Evolutionary conservation across 2,329 filamentous ascomycete genomes (phyloP).

Genomic region (Zalaria sp.): DNA sequence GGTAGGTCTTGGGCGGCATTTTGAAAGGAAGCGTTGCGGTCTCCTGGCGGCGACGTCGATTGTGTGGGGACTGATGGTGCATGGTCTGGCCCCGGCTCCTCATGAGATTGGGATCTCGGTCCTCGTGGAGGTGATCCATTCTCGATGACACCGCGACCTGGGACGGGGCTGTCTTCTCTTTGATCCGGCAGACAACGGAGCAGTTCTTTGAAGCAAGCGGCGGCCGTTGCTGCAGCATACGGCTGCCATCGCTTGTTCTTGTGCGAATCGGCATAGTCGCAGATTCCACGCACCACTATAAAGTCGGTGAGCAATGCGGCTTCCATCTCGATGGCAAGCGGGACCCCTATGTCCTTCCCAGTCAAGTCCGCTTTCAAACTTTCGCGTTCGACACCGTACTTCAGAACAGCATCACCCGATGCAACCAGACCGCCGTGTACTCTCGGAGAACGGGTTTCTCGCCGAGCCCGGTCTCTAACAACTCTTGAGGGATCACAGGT

Average conservation of each 20-base stretch:
- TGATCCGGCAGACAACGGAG: constrained; percentile 1
- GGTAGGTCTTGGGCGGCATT: too few species aligned
- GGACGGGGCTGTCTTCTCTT: too few species aligned
- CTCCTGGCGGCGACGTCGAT: too few species aligned
- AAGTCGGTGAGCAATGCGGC: constrained; percentile 13
- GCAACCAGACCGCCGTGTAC: constrained; percentile 4
- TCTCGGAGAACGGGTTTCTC: neutral
- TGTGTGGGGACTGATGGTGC: too few species aligned
- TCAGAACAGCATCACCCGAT: constrained; percentile 6
- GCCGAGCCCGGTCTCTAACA: neutral
- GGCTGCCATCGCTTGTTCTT: constrained; percentile 12
- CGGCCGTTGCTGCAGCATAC: constrained; percentile 10
- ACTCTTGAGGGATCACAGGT: neutral
- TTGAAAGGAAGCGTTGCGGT: too few species aligned
- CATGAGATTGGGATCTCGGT: too few species aligned
- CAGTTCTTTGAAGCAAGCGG: constrained; percentile 10
- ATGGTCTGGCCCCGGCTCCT: too few species aligned
- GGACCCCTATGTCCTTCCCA: neutral
- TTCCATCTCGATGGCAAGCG: constrained; percentile 14
- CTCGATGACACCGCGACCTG: too few species aligned
- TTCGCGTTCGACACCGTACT: constrained; percentile 1
- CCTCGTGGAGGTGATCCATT: too few species aligned
- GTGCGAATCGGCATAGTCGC: constrained; percentile 13
- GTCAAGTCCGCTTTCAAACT: neutral
- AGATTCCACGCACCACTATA: constrained; percentile 12